phyloP scores from a whole-genome alignment of 352 stramenopile species.

The Pythium catenulatum region DNA sequence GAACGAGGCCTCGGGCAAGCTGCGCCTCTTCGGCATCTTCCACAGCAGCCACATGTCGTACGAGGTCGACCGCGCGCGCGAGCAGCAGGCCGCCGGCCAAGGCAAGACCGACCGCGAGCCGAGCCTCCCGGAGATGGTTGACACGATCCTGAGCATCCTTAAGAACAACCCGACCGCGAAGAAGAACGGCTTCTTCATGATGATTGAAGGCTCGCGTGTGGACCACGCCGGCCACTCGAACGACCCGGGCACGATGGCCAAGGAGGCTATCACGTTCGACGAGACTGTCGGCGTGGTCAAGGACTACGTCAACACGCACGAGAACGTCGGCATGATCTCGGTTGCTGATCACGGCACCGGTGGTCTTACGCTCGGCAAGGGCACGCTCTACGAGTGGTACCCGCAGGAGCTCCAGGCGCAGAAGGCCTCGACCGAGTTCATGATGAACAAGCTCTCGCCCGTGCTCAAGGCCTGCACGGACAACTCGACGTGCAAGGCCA shows the following conservation, averaged over 20 bases:
- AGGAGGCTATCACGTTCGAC: slow-evolving; percentile 84
- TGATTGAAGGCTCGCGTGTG: slow-evolving; percentile 87
- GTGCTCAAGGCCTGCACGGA: slow-evolving; percentile 67
- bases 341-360: slow-evolving; percentile 82
- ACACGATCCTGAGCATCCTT: slow-evolving; percentile 76
- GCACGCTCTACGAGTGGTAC: slow-evolving; percentile 73
- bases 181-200: slow-evolving; percentile 87
- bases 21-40: slow-evolving; percentile 81
- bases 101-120: slow-evolving; percentile 72
- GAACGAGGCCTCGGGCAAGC: slow-evolving; percentile 70
- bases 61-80: slow-evolving; percentile 77
- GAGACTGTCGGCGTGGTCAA: slow-evolving; percentile 82
- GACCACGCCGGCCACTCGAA: slow-evolving; percentile 85
- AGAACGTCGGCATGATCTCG: slow-evolving; percentile 79
- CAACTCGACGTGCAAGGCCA: slow-evolving; percentile 72
- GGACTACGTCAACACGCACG: slow-evolving; percentile 70
- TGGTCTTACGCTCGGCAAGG: slow-evolving; percentile 76
- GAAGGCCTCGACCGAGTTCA: slow-evolving; percentile 80
- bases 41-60: slow-evolving; percentile 82
- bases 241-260: slow-evolving; percentile 81
- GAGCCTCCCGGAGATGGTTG: slow-evolving; percentile 80
- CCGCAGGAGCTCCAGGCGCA: slow-evolving; percentile 71
- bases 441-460: slow-evolving; percentile 67
- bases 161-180: slow-evolving; percentile 85
- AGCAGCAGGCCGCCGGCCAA: slow-evolving; percentile 59